Evolutionary conservation across 371 early-diverging fungal species (phyloP).

Genomic region (Apophysomyces trapeziformis): DNA sequence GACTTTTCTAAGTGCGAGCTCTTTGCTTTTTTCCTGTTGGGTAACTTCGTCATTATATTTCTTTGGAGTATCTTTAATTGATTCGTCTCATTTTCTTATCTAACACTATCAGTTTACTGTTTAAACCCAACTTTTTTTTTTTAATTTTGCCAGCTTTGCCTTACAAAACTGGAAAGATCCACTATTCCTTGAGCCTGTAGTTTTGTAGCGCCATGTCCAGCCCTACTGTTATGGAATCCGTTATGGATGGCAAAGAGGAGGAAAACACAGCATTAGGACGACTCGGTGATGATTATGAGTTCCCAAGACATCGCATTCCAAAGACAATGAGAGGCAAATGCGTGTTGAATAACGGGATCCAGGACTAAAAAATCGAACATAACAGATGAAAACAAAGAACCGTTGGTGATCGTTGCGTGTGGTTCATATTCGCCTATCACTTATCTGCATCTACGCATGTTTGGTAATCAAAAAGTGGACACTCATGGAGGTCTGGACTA

Average conservation of each 20-base stretch:
- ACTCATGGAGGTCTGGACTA: background rate
- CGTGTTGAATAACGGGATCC: background rate
- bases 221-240: constrained; percentile 32
- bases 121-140: too few species aligned
- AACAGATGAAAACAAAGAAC: constrained; percentile 82
- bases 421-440: constrained; percentile 98
- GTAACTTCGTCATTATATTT: too few species aligned
- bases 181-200: too few species aligned
- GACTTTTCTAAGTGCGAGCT: too few species aligned
- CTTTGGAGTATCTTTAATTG: too few species aligned
- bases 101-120: too few species aligned
- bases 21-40: too few species aligned
- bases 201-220: constrained; percentile 26
- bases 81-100: too few species aligned
- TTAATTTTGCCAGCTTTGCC: too few species aligned
- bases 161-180: too few species aligned
- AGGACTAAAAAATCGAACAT: background rate
- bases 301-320: constrained; percentile 41
- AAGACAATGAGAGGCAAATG: constrained; percentile 36
- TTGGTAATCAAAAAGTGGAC: constrained; percentile 70
- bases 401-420: constrained; percentile 94
- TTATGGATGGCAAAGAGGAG: constrained; percentile 17
- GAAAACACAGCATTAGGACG: constrained; percentile 14
- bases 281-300: constrained; percentile 34
- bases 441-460: constrained; percentile 96